Evolutionary conservation across 2,329 filamentous ascomycete genomes (phyloP).

Genomic region (Metarhizium rileyi): DNA sequence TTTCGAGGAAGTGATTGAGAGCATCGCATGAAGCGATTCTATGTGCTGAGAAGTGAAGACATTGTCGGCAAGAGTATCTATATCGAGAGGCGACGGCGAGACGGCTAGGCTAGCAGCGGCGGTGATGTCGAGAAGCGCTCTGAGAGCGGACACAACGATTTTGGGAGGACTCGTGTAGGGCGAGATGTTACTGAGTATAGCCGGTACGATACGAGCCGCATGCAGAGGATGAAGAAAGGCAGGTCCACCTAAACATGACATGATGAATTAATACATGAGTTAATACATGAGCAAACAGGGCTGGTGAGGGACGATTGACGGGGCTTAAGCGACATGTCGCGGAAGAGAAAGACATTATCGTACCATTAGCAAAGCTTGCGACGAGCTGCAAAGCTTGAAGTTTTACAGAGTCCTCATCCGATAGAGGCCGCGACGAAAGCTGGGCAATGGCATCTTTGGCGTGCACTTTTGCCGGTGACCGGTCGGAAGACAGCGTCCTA

Average conservation of each 20-base stretch:
- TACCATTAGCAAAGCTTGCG: conserved; percentile 77
- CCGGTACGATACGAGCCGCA: conserved; percentile 54
- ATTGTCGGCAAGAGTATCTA: conserved; percentile 45
- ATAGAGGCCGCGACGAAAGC: conserved; percentile 29
- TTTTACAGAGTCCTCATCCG: conserved; percentile 56
- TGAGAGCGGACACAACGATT: conserved; percentile 64
- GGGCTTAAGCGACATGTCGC: background rate
- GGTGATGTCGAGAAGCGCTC: conserved; percentile 61
- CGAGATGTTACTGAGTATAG: conserved; percentile 62
- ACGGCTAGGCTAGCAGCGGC: conserved; percentile 51
- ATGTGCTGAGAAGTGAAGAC: conserved; percentile 56
- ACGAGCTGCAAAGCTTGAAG: conserved; percentile 79
- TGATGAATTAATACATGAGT: conserved; percentile 37
- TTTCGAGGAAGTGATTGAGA: conserved; percentile 47
- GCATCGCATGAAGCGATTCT: conserved; percentile 52
- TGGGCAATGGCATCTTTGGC: conserved; percentile 29
- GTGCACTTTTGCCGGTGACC: conserved; percentile 23
- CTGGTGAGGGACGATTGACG: background rate
- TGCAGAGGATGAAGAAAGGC: conserved; percentile 68
- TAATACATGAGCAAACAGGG: background rate
- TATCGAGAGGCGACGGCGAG: conserved; percentile 37
- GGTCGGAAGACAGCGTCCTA: conserved; percentile 31
- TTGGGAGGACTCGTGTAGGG: conserved; percentile 53
- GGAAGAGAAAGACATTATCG: conserved; percentile 16
- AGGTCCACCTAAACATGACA: conserved; percentile 56